Conservation (phyloP, 371 early-diverging fungal genomes). For the Smittium mucronatum region DNA sequence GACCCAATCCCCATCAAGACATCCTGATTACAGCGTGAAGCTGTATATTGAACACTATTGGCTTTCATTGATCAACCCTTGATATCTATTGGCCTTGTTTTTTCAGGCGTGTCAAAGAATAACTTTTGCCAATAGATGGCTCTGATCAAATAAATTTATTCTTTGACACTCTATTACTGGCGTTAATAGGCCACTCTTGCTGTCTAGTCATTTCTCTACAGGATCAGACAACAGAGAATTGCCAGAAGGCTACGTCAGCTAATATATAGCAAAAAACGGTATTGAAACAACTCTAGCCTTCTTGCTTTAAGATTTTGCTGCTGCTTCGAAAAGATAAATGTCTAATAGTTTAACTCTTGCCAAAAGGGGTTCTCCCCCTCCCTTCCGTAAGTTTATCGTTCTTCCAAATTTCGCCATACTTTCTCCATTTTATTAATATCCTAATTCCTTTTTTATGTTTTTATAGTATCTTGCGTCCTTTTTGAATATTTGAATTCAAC, state of each 20-base stretch:
- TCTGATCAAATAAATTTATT: no score
- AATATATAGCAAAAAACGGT: no score
- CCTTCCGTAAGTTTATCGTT: neutral
- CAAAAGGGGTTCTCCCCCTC: neutral
- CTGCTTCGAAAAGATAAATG: neutral
- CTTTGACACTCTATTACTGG: neutral
- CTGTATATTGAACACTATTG: no score
- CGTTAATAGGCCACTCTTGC: neutral
- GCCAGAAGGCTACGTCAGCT: no score
- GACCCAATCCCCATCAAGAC: no score
- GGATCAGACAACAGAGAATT: no score
- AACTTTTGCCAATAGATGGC: no score
- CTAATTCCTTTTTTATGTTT: neutral
- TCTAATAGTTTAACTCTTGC: neutral
- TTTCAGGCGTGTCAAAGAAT: no score
- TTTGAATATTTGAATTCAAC: neutral
- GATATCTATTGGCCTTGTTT: no score
- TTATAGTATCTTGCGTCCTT: neutral
- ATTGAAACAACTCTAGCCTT: neutral
- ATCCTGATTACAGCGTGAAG: no score
- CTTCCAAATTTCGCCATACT: neutral
- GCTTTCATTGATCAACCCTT: no score
- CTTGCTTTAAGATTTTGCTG: neutral
- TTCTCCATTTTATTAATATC: neutral
- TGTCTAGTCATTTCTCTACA: neutral